Evolutionary conservation across 805 yeast species (phyloP).

Genomic region (Lachancea sp.): DNA sequence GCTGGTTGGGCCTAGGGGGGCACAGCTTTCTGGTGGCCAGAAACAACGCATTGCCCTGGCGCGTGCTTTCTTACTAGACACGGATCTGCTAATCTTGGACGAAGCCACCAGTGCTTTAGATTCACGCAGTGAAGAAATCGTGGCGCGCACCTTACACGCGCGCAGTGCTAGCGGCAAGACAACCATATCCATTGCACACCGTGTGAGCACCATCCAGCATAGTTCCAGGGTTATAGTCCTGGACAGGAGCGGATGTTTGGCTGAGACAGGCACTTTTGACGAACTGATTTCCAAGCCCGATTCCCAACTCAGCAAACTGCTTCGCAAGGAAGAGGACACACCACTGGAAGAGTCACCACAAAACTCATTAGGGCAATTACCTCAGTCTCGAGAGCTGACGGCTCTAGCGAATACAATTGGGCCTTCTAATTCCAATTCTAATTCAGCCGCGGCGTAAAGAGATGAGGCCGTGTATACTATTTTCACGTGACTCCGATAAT

Average conservation of each 20-base stretch:
- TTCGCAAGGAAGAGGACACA: slow-evolving; percentile 29
- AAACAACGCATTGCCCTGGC: slow-evolving; percentile 90
- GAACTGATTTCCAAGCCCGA: slow-evolving; percentile 40
- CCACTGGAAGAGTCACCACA: neutral
- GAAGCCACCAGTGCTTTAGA: slow-evolving; percentile 95
- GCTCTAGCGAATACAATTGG: no score
- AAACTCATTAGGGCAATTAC: neutral
- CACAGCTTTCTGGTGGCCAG: slow-evolving; percentile 92
- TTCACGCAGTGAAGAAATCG: slow-evolving; percentile 78
- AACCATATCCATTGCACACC: slow-evolving; percentile 84
- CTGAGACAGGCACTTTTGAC: slow-evolving; percentile 59
- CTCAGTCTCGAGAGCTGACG: neutral
- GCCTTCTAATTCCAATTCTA: no score
- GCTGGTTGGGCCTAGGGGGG: slow-evolving; percentile 76
- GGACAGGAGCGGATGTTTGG: slow-evolving; percentile 65
- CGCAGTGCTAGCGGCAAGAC: slow-evolving; percentile 57
- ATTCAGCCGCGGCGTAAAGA: no score
- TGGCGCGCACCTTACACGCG: slow-evolving; percentile 60
- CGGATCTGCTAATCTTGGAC: slow-evolving; percentile 76
- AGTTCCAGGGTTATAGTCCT: slow-evolving; percentile 77
- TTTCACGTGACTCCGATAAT: no score
- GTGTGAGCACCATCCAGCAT: slow-evolving; percentile 79
- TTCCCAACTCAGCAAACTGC: slow-evolving; percentile 33
- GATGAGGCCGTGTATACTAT: no score
- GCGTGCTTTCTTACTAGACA: slow-evolving; percentile 71